Evolutionary conservation across 345 rosid species (phyloP).

Genomic region (Salix brachista): DNA sequence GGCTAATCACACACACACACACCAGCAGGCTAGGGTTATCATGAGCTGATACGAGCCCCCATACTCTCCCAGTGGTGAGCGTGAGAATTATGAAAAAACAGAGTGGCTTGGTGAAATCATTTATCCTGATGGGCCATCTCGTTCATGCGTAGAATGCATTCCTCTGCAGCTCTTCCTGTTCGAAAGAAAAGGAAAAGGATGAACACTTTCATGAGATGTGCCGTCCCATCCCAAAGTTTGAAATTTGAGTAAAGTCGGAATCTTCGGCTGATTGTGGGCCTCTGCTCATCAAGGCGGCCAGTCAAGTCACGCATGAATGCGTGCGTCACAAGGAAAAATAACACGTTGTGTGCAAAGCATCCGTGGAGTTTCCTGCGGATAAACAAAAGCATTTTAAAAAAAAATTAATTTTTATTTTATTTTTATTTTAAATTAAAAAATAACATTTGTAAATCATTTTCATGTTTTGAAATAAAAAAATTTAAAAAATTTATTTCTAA

Average conservation of each 20-base stretch:
- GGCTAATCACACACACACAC: not conserved
- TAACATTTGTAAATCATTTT: too few relatives aligned
- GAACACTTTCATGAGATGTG: not conserved
- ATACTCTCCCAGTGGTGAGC: not conserved
- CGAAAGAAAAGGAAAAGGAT: conserved; percentile 9
- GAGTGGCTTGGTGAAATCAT: conserved; percentile 32
- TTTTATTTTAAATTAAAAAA: too few relatives aligned
- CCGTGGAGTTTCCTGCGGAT: not conserved
- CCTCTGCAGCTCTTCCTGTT: not conserved
- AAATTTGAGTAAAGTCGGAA: not conserved
- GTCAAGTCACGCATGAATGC: too few relatives aligned
- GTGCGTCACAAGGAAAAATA: not conserved
- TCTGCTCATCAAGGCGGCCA: not conserved
- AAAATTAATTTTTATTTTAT: too few relatives aligned
- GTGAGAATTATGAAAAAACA: conserved; percentile 5
- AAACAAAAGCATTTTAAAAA: not conserved
- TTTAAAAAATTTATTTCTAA: too few relatives aligned
- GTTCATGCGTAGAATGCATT: not conserved
- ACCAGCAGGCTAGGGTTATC: too few relatives aligned
- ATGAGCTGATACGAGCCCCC: not conserved
- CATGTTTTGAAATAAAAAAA: too few relatives aligned
- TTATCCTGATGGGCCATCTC: conserved; percentile 11
- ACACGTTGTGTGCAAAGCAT: not conserved
- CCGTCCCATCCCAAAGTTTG: not conserved
- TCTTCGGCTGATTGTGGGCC: conserved; percentile 2